Percentiles rank a stretch among this genome's conserved stretches.
Evolutionary conservation across 495 filamentous ascomycete genomes (phyloP).

Genomic region (Penicillium coffeae): DNA sequence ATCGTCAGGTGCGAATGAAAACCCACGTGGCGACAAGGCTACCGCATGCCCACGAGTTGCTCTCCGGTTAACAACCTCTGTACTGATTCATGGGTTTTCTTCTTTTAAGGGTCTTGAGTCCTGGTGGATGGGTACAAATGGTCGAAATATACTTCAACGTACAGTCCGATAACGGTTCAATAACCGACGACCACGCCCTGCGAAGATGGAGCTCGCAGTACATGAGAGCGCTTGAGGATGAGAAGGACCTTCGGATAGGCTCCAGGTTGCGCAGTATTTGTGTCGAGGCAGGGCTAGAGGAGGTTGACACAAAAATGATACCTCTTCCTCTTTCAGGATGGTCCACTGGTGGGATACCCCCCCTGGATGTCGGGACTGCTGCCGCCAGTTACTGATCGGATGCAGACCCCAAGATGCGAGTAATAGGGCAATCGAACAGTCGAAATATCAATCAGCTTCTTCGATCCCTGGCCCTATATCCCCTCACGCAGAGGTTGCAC

Average conservation of each 20-base stretch:
- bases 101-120: conserved; percentile 51
- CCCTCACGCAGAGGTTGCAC: conserved; percentile 50
- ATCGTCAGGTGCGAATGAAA: conserved; percentile 57
- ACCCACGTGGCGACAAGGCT: not conserved
- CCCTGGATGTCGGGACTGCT: not conserved
- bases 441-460: conserved; percentile 60
- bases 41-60: not conserved
- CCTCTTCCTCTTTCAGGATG: conserved; percentile 71
- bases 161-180: conserved; percentile 84
- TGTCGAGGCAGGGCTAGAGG: conserved; percentile 64
- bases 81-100: conserved; percentile 15
- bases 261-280: conserved; percentile 60
- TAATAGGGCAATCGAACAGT: conserved; percentile 59
- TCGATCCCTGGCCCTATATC: conserved; percentile 59
- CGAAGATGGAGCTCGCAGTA: conserved; percentile 70
- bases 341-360: conserved; percentile 56
- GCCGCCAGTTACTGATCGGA: not conserved
- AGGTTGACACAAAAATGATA: conserved; percentile 68
- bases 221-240: conserved; percentile 59
- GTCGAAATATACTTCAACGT: conserved; percentile 83
- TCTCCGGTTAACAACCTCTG: not conserved
- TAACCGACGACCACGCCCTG: conserved; percentile 67
- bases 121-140: conserved; percentile 87
- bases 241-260: conserved; percentile 69
- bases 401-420: conserved; percentile 56